Evolutionary conservation across 164 flowering plant species (phyloP).

Genomic region (Magnolia kwangsiensis): DNA sequence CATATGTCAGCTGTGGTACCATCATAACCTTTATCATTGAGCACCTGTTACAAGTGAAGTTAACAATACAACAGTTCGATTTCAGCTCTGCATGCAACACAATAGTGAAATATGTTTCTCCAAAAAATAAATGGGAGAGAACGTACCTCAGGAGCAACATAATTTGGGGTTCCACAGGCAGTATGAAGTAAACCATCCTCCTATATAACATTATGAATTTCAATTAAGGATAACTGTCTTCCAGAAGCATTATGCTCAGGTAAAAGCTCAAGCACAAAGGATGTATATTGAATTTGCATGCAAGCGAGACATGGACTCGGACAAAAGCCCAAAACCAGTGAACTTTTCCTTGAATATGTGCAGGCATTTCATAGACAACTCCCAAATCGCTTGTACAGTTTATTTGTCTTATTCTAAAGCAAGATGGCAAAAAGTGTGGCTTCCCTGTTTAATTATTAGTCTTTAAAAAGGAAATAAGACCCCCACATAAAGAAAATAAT

Average conservation of each 20-base stretch:
- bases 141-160: constrained; percentile 96
- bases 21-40: constrained; percentile 78
- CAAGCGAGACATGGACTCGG: not conserved
- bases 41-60: constrained; percentile 47
- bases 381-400: not conserved
- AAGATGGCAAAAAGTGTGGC: not conserved
- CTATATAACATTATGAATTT: constrained; percentile 33
- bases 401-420: not conserved
- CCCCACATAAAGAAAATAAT: no score
- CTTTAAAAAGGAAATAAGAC: not conserved
- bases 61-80: not conserved
- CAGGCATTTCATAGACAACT: not conserved
- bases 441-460: not conserved
- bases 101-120: not conserved
- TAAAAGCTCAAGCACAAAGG: not conserved
- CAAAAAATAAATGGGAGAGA: no score
- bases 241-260: not conserved
- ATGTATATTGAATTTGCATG: not conserved
- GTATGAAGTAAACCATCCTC: constrained; percentile 91
- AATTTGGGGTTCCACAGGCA: constrained; percentile 95
- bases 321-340: not conserved
- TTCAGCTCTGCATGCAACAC: not conserved
- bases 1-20: constrained; percentile 88
- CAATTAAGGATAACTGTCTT: constrained; percentile 6
- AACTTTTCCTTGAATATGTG: no score